Conservation (phyloP, 495 filamentous ascomycete genomes). For the Pyrenula aspistea region DNA sequence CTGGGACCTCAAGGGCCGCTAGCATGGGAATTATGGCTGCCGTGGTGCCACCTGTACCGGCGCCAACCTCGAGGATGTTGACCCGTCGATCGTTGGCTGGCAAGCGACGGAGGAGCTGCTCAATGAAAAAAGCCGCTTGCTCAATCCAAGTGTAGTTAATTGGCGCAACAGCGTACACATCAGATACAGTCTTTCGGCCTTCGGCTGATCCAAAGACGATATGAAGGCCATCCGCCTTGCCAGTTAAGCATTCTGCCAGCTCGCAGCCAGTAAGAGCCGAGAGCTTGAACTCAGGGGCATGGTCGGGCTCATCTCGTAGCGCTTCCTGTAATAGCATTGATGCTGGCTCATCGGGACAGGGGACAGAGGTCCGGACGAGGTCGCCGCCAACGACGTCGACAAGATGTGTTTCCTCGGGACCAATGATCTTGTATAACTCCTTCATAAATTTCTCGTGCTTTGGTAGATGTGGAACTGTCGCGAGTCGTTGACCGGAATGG, state of each 20-base stretch:
- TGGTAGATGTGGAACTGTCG: constrained; percentile 11
- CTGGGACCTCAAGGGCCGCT: constrained; percentile 6
- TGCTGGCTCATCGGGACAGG: constrained; percentile 1
- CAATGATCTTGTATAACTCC: constrained; percentile 20
- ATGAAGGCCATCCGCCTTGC: constrained; percentile 16
- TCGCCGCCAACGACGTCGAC: not conserved
- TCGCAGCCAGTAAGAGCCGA: constrained; percentile 14
- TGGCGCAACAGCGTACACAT: constrained; percentile 18
- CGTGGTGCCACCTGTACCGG: constrained; percentile 28
- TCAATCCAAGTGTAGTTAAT: constrained; percentile 9
- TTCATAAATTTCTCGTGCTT: constrained; percentile 17
- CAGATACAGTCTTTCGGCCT: constrained; percentile 13
- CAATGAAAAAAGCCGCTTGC: constrained; percentile 9
- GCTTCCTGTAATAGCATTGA: constrained; percentile 2
- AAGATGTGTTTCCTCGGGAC: constrained; percentile 12
- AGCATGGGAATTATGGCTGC: constrained; percentile 15
- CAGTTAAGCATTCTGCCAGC: constrained; percentile 21
- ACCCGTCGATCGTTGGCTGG: constrained; percentile 3
- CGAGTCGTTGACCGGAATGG: not conserved
- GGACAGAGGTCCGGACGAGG: constrained; percentile 1
- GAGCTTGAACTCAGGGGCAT: constrained; percentile 16
- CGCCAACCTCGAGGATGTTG: constrained; percentile 24
- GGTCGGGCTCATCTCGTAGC: constrained; percentile 8
- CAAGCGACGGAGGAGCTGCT: not conserved
- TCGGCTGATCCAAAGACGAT: constrained; percentile 19